Base-by-base conservation (phyloP, 805 yeast species). In the Sugiyamaella marilandica region DNA sequence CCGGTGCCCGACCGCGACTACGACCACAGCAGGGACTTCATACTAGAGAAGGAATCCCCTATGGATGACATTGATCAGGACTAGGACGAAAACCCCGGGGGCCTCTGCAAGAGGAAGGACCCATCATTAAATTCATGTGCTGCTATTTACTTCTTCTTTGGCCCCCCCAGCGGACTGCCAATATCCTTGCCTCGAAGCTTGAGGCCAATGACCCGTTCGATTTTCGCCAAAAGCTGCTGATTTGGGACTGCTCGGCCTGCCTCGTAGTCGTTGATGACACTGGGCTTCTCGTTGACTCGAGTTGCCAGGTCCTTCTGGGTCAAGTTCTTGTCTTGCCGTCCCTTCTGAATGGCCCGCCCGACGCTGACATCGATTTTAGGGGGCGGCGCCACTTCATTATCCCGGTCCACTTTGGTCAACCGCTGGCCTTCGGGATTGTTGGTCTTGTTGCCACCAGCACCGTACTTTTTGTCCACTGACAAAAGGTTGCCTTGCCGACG, bases 251-350 rank as follows among this genome's bases (percentile, higher is more conserved):
- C 99, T 68, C 95, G 83, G 55, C 96, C 97, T 52, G 95, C 87
- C 76, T 94, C 99, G 72, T 94, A 94, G 67, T 94, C 99, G 72
- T 89, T 91, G 66, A 94, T 83, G 56, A 94, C 86, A 61, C 84
- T 89, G 56, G 97, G 97, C 77, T 94, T 94, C 75, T 94, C 99
- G 70, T 91, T 92, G 66, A 92, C 80, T 70, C 85, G 87, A 53
- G 96, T 89, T 63, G 99, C 99, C 65, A 94, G 79, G 64, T 94
- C 99, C 79, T 94, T 94, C 73, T 94, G 99, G 9, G 97, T 85
- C 68, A 91, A 69, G 65, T 82, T 81, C 78, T 90, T 89, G 55
- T 87, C 97, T 64, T 82, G 84, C 75, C 99, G 84, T 35, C 86
- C 96, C 68, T 83, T 77, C 49, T 83, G 79, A 61, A 94, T 90